A percentile compares a stretch with the other conserved stretches of the same genome.
Conservation (phyloP, 495 filamentous ascomycete genomes). For the Tirmania nivea region DNA sequence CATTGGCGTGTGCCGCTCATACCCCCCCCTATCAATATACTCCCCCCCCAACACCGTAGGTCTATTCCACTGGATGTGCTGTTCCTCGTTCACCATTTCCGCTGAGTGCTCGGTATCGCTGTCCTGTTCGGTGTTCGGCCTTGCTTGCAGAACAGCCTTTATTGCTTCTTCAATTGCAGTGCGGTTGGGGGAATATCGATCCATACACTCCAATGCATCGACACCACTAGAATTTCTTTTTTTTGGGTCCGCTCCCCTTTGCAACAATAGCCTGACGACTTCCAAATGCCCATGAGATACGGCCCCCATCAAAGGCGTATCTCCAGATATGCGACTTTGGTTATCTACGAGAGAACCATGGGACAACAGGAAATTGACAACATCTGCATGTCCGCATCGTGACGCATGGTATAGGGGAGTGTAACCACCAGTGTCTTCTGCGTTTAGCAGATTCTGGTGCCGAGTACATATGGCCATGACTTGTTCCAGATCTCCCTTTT, state of each 20-base stretch:
- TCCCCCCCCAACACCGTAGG: no score
- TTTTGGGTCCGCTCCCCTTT: slow-evolving; percentile 70
- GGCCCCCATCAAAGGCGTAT: slow-evolving; percentile 86
- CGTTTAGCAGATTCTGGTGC: slow-evolving; percentile 65
- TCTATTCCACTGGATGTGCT: no score
- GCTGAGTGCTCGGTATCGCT: no score
- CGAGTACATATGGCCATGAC: slow-evolving; percentile 30
- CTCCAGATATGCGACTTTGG: slow-evolving; percentile 57
- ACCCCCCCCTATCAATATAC: no score
- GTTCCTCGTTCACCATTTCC: no score
- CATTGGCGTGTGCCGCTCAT: no score
- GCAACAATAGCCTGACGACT: slow-evolving; percentile 68
- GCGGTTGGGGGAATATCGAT: slow-evolving; percentile 10
- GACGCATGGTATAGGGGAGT: slow-evolving; percentile 82
- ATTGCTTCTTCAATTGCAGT: slow-evolving; percentile 33
- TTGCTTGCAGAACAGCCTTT: slow-evolving; percentile 24
- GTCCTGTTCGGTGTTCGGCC: no score
- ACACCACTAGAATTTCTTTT: slow-evolving; percentile 68
- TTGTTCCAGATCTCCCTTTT: slow-evolving; percentile 10
- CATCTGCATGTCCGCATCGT: slow-evolving; percentile 56
- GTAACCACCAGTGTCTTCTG: slow-evolving; percentile 80
- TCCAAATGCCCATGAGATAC: slow-evolving; percentile 81
- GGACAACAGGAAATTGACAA: slow-evolving; percentile 60
- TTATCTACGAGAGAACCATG: slow-evolving; percentile 63
- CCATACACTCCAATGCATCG: slow-evolving; percentile 62